phyloP scores from a whole-genome alignment of 139 green algal species.

The Chlamydomonas applanata region DNA sequence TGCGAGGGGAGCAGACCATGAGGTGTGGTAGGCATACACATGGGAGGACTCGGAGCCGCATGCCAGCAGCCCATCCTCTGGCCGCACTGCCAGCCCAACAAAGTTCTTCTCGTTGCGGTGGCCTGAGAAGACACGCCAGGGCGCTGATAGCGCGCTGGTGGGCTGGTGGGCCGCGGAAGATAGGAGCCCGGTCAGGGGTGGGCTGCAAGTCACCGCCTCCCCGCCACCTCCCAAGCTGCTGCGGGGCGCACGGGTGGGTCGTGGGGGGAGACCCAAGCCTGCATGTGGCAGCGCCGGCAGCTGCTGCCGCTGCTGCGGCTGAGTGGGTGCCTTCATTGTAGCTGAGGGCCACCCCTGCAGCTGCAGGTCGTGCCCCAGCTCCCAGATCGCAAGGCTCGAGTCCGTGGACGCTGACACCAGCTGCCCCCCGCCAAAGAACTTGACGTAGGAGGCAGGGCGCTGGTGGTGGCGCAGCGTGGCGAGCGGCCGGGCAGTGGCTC shows the following conservation, averaged over 20 bases:
- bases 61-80: slow-evolving; percentile 74
- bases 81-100: slow-evolving; percentile 79
- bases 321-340: background rate
- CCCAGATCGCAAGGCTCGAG: slow-evolving; percentile 72
- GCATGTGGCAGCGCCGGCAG: background rate
- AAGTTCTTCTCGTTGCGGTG: slow-evolving; percentile 95
- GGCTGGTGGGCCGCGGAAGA: no score
- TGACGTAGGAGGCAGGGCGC: slow-evolving; percentile 83
- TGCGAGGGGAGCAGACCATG: slow-evolving; percentile 21
- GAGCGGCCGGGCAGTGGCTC: slow-evolving; percentile 35
- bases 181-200: no score
- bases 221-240: no score
- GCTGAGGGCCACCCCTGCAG: background rate
- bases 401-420: slow-evolving; percentile 86
- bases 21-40: slow-evolving; percentile 42
- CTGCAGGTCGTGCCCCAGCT: slow-evolving; percentile 23
- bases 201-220: no score
- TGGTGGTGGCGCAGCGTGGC: slow-evolving; percentile 47
- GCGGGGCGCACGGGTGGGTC: background rate
- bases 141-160: background rate
- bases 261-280: background rate
- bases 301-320: background rate
- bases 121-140: slow-evolving; percentile 58
- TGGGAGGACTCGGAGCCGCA: slow-evolving; percentile 73
- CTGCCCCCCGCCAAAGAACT: slow-evolving; percentile 56